Conservation (phyloP, 495 filamentous ascomycete species). For the Podospora tetraspora region DNA sequence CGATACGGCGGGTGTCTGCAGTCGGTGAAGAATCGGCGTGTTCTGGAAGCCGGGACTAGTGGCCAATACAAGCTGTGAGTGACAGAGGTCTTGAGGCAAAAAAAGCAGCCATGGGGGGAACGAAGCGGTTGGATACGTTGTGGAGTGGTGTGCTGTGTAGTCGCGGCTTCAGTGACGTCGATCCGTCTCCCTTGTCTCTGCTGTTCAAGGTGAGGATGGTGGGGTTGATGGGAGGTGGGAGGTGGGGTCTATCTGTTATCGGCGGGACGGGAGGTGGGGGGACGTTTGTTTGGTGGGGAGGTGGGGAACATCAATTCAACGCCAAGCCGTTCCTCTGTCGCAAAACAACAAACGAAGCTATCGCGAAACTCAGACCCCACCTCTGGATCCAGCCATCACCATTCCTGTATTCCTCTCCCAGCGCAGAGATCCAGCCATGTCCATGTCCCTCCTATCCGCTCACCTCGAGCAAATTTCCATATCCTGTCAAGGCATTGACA, state of each 20-base stretch:
- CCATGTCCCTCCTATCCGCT: slow-evolving; percentile 70
- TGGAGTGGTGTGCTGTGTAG: background rate
- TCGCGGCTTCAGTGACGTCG: background rate
- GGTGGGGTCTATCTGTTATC: slow-evolving; percentile 1
- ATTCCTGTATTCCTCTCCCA: background rate
- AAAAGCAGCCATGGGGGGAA: background rate
- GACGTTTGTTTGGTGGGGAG: background rate
- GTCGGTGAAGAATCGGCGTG: background rate
- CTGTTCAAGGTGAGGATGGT: background rate
- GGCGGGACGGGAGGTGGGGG: background rate
- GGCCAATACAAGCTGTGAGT: background rate
- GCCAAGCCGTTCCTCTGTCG: background rate
- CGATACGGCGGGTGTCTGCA: background rate
- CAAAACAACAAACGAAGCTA: background rate
- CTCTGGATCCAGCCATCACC: background rate
- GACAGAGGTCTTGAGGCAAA: background rate
- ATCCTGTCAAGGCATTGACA: slow-evolving; percentile 75
- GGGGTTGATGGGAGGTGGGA: background rate
- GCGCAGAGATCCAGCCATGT: background rate
- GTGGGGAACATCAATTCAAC: background rate
- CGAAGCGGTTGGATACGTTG: background rate
- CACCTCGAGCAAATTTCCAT: slow-evolving; percentile 89
- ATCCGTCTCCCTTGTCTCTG: background rate
- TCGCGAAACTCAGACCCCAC: background rate
- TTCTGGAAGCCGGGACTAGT: background rate